Evolutionary conservation across 768 basidiomycete genomes (phyloP).

Genomic region (Xanthoconium purpureum): DNA sequence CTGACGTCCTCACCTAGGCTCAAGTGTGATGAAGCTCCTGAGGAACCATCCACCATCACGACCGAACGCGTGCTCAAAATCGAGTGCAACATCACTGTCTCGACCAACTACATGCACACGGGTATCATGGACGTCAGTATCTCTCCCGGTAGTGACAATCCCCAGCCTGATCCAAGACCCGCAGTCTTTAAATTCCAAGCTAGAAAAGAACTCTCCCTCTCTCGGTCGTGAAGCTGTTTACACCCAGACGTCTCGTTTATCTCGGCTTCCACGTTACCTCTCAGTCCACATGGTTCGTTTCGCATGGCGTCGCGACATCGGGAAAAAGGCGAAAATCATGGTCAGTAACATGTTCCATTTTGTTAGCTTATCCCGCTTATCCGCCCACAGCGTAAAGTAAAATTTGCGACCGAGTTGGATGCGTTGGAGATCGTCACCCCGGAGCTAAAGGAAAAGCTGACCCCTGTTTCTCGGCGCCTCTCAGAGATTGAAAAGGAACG

Average conservation of each 20-base stretch:
- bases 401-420: constrained; percentile 88
- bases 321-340: constrained; percentile 97
- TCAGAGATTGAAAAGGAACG: constrained; percentile 85
- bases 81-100: constrained; percentile 85
- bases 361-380: neutral
- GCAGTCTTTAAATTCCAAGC: constrained; percentile 81
- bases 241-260: constrained; percentile 73
- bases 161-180: neutral
- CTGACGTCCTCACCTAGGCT: constrained; percentile 45
- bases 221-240: constrained; percentile 82
- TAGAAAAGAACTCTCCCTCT: constrained; percentile 80
- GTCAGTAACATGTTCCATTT: constrained; percentile 34
- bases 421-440: constrained; percentile 78
- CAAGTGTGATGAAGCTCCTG: constrained; percentile 76
- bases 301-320: constrained; percentile 88
- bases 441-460: constrained; percentile 68
- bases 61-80: constrained; percentile 81
- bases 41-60: constrained; percentile 64
- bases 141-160: constrained; percentile 2
- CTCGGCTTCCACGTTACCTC: constrained; percentile 80
- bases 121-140: constrained; percentile 76
- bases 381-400: constrained; percentile 71
- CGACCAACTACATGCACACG: constrained; percentile 84
- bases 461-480: constrained; percentile 66
- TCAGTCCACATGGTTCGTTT: constrained; percentile 96